Conservation (phyloP, 495 filamentous ascomycete species). For the Xylaria intraflava region DNA sequence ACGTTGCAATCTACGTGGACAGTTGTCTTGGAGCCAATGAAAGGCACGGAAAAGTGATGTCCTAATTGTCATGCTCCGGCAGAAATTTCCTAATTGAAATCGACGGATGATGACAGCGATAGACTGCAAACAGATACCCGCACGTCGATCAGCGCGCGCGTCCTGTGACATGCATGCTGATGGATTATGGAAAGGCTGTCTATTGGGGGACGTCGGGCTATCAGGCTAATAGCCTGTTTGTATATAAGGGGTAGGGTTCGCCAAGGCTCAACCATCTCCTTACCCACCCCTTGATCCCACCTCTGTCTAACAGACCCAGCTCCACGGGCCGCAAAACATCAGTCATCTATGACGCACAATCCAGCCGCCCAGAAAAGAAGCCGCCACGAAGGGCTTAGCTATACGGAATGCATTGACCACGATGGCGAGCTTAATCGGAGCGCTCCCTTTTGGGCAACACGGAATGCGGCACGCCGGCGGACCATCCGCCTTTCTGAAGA, state of each 20-base stretch:
- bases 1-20: too few relatives aligned
- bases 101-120: too few relatives aligned
- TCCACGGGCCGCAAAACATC: background rate
- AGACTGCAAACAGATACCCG: too few relatives aligned
- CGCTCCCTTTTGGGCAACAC: constrained; percentile 9
- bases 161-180: too few relatives aligned
- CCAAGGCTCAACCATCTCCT: background rate
- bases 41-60: too few relatives aligned
- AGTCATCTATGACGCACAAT: background rate
- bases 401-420: background rate
- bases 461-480: constrained; percentile 4
- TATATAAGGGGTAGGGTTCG: background rate
- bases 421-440: constrained; percentile 4
- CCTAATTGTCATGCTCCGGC: too few relatives aligned
- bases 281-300: background rate
- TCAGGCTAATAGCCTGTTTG: too few relatives aligned
- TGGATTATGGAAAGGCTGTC: too few relatives aligned
- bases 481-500: background rate
- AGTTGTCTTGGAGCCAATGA: too few relatives aligned
- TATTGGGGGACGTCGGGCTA: too few relatives aligned
- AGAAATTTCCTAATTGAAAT: too few relatives aligned
- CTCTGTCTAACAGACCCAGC: background rate
- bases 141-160: too few relatives aligned
- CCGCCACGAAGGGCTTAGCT: background rate
- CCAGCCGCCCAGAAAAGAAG: background rate